Conservation (phyloP, 805 yeast genomes). For the Candida patagonica region DNA sequence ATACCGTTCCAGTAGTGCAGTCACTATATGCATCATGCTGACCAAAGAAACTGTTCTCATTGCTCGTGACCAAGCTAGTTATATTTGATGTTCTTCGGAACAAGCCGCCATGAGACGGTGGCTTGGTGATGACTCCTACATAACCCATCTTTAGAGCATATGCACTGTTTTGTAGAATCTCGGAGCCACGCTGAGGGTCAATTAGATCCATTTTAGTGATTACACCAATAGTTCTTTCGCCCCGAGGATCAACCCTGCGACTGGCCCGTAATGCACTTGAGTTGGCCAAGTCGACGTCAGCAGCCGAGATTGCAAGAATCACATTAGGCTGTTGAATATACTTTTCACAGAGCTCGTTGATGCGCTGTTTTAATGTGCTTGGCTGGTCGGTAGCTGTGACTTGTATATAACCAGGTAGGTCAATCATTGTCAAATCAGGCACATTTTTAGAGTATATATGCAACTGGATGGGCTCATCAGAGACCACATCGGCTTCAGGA, state of each 20-base stretch:
- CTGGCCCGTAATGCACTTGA: slow-evolving; percentile 91
- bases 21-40: slow-evolving; percentile 54
- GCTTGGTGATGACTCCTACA: slow-evolving; percentile 91
- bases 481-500: slow-evolving; percentile 74
- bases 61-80: slow-evolving; percentile 34
- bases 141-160: slow-evolving; percentile 95
- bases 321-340: slow-evolving; percentile 89
- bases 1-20: slow-evolving; percentile 67
- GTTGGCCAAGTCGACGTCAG: slow-evolving; percentile 96
- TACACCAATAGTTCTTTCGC: slow-evolving; percentile 94
- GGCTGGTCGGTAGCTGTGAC: slow-evolving; percentile 97
- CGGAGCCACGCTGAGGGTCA: slow-evolving; percentile 61
- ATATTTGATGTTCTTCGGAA: slow-evolving; percentile 53
- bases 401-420: slow-evolving; percentile 95
- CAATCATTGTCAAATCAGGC: slow-evolving; percentile 89
- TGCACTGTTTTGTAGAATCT: slow-evolving; percentile 60
- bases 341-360: slow-evolving; percentile 69
- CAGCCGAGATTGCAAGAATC: slow-evolving; percentile 91
- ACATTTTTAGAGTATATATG: slow-evolving; percentile 84
- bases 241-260: slow-evolving; percentile 80
- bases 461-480: slow-evolving; percentile 88
- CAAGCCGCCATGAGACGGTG: slow-evolving; percentile 42
- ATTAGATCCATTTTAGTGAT: slow-evolving; percentile 90
- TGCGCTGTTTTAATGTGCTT: slow-evolving; percentile 63
- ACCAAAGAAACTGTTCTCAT: slow-evolving; percentile 54